Base-by-base conservation (phyloP, 2,329 filamentous ascomycete species). In the Beauveria pseudobassiana region DNA sequence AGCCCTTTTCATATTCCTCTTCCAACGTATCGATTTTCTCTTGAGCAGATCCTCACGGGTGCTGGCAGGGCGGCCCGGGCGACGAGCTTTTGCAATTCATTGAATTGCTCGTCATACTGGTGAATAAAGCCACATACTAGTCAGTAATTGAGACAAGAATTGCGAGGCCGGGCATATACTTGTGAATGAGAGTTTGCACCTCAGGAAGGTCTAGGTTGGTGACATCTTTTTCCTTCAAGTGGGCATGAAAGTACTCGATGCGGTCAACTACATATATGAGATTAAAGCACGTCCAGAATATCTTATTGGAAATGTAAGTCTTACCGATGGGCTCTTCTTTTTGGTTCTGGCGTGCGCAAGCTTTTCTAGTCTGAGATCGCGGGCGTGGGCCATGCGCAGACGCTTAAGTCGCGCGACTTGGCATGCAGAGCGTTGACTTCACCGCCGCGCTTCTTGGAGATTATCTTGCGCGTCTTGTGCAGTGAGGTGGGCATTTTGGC, bases 401-500 rank as follows among this genome's bases (percentile, higher is more conserved):
- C 91, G 85, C 70, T 88, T 85, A 3, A 90, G 78, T 98, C 91
- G 67, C 95, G 83, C 64, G 92, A 96, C 73, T 91, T 91, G 74
- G 92, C 89, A 71, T 98, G 93, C 24, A 98, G 81, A 14, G 88
- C 82, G 34, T 87, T 87, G 52, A 91, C 82, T 45, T 86, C 85
- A 22, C 86, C 86, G 66, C 86, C 85, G 67, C 89, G 86, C 82
- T 97, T 97, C 79, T 96, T 96, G 40, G 86, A 80, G 66, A 98
- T 93, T 66, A 91, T 86, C 78, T 98, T 98, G 65, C 89, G 85
- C 22, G 95, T 89, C 73, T 97, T 98, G 65, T 85, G 78, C 7
- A 97, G 77, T 50, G 87, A 85, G 71, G 86, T 88, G 16, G 90
- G 84, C 92, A 96, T 96, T 26, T 69, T 81, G 71, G 61, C 18